Evolutionary conservation across 768 basidiomycete species (phyloP).

Genomic region (Panaeolus papilionaceus): DNA sequence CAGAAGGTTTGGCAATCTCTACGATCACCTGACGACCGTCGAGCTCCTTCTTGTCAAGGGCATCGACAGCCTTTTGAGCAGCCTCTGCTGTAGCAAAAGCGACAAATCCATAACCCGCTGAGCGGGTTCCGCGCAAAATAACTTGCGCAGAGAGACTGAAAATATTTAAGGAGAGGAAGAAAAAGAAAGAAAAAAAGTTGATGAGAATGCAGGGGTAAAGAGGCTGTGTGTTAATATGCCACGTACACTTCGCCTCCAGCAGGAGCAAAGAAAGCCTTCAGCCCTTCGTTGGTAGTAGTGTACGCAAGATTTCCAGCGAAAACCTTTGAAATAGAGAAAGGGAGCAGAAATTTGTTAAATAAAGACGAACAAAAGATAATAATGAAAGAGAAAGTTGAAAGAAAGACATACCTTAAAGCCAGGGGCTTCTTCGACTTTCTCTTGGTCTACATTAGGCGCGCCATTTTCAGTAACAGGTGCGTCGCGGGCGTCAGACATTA

Average conservation of each 20-base stretch:
- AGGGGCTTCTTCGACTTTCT: conserved; percentile 71
- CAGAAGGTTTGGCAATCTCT: conserved; percentile 91
- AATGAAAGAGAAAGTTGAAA: conserved; percentile 25
- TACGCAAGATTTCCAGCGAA: conserved; percentile 97
- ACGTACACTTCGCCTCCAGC: conserved; percentile 88
- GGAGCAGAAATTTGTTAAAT: conserved; percentile 27
- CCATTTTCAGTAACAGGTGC: conserved; percentile 83
- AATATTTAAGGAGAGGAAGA: conserved; percentile 22
- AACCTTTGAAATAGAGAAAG: conserved; percentile 56
- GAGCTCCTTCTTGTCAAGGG: conserved; percentile 88
- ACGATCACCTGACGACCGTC: conserved; percentile 89
- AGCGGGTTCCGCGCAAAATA: conserved; percentile 84
- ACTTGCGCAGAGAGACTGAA: conserved; percentile 81
- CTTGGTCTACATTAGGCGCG: conserved; percentile 82
- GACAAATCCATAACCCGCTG: conserved; percentile 94
- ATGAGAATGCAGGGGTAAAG: conserved; percentile 30
- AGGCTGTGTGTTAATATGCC: conserved; percentile 52
- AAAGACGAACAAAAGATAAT: conserved; percentile 24
- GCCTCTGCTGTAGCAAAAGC: conserved; percentile 81
- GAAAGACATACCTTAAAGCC: conserved; percentile 74
- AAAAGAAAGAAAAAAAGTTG: conserved; percentile 21
- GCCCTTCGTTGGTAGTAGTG: conserved; percentile 91
- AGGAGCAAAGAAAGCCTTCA: conserved; percentile 92
- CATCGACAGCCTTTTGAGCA: conserved; percentile 84
- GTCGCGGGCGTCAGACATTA: conserved; percentile 93